Evolutionary conservation across 2,329 filamentous ascomycete species (phyloP), one percentile per base, ranked within the genome.

Genomic region (Arthrobotrys musiformis): DNA sequence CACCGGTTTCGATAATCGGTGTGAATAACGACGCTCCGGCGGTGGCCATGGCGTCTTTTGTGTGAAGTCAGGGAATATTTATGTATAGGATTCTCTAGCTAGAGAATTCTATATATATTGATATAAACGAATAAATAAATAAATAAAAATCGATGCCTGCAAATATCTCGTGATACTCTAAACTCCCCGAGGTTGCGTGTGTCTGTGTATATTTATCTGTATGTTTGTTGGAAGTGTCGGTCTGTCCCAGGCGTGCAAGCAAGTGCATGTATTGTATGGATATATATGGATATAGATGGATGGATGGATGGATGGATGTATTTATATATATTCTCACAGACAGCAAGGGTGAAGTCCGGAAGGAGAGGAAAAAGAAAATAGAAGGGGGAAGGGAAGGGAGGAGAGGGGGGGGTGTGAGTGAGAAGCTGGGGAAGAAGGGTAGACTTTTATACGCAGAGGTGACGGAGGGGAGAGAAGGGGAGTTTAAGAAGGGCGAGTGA

Each of bases 1-100:
- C 73, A 7, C 73, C 73, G 7, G 73, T 77, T 58, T 77, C 73
- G 8, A 77, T 77, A 30, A 77, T 77, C 50, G 73, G 73, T n/a
- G 66, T 77, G 61, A 77, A 77, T 44, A 77, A 60, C 22, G 73
- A 77, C 73, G 66, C 24, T 56, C 72, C 72, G 50, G 66, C 73
- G 28, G 73, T 64, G 11, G 73, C 73, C 73, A 77, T 77, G 48
- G 63, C 70, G 62, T 74, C 63, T 58, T 46, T 17, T n/a, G n/a
- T n/a, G 19, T 44, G 26, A 35, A 30, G n/a, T 30, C n/a, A n/a
- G n/a, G n/a, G n/a, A n/a, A 40, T 30, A 35, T 40, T 17, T 69
- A 4, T 22, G 11, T 35, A 33, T 56, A 35, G 26, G 22, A 52
- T 28, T 30, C 48, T 17, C 48, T n/a, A n/a, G 22, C 30, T 2